Base-by-base conservation (phyloP, 257 asterid genomes). In the Thymus quinquecostatus region DNA sequence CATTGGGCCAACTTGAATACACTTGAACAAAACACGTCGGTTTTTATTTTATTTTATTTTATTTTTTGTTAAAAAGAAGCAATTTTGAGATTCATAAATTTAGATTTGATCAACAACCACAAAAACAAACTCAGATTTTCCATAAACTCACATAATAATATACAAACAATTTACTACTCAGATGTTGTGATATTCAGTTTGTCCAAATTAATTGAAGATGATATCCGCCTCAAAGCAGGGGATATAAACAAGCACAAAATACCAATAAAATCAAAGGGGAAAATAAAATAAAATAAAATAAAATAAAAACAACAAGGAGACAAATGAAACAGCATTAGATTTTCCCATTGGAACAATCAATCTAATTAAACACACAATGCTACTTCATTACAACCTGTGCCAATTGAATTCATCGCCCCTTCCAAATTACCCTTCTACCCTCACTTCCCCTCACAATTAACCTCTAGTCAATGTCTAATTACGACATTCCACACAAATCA, bases 301-400 rank as follows among this genome's bases (percentile, higher is more conserved):
- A 32, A 59, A 6, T 4, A 34, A 58, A 57, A 62, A 38, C 40
- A 41, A 27, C 54, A 43, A 63, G 27, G 21, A 10, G 54, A 41
- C 68, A 64, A 10, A 45, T 11, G 11, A 64, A 43, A 10, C 30
- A 64, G 1, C 41, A 64, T 28, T 64, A 44, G 12, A 64, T 62
- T 62, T 62, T 9, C 2, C 54, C 86, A 64, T 82, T 50, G 86
- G 79, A 82, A 78, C 53, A 45, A 54, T 54, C 86, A 75, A 74
- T 55, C 47, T 2, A 38, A 38, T 38, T 12, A 12, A 38, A 13
- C 5, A 10, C 58, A 75, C 85, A 71, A 78, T 76, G 56, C 28
- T 71, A 21, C 21, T 30, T 44, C 38, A 36, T 36, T 30, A 58
- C 81, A 71, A 63, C 62, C 76, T 71, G 82, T 53, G 11, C 4